Evolutionary conservation across 108 stramenopile genomes (phyloP), one percentile per base, ranked within the genome.

Genomic region (Nitzschia sp.): DNA sequence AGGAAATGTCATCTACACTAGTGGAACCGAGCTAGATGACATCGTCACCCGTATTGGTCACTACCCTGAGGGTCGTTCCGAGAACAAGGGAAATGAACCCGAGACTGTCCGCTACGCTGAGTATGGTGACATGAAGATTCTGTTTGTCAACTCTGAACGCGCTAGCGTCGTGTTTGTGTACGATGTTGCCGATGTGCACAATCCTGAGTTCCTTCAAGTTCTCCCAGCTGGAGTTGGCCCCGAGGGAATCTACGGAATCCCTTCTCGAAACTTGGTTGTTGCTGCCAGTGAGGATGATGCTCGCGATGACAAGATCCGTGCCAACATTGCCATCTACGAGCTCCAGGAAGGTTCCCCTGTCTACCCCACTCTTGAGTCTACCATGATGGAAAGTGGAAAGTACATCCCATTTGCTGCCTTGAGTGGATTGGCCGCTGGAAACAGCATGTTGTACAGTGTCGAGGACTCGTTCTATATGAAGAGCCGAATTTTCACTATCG

Each of bases 1-100:
- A 14, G 84, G 85, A 17, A 66, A 41, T 39, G 70, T 85, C 59
- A 72, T 85, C 0, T 86, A 77, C 42, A 65, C 59, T 8, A 76
- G 82, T 34, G 80, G 71, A 11, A 75, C 22, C 26, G 20, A 39
- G 8, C 42, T 88, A 41, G 90, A 91, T 14, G 71, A 74, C 19
- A 51, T 69, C n/a, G 57, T 68, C 7, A 80, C 77, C 3, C 38
- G 58, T 7, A 25, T 81, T 34, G 90, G 90, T 17, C 85, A 87
- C 42, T 91, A 91, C 57, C 83, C 85, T 10, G 90, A 91, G n/a
- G 62, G 52, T 19, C 81, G 87, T 15, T 86, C 84, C n/a, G 70
- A 51, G 41, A 81, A 78, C 67, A 88, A 86, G 61, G 90, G 90
- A 22, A 80, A 72, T 42, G 89, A 87, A 55, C 82, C 86, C 55